Evolutionary conservation across 106 monocot genomes (phyloP), one percentile per base, ranked within the genome.

Genomic region (Gastrodia elata): DNA sequence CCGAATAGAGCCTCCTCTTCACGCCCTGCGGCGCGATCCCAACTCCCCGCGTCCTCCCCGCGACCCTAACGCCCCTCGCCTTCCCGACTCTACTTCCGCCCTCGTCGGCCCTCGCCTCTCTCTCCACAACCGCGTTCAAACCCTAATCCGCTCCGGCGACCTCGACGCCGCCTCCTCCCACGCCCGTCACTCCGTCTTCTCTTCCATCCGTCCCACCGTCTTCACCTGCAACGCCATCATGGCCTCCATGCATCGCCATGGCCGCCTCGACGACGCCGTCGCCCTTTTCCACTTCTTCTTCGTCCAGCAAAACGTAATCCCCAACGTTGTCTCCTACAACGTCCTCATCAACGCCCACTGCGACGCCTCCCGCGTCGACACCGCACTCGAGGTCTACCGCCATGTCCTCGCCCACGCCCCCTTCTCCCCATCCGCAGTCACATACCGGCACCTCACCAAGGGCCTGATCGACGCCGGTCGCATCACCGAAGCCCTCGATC

Each of bases 301-400:
- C 77, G 78, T 84, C 15, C 93, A 91, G 81, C 83, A 82, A 38
- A 80, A 82, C 70, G 85, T 93, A 68, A 79, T 98, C 16, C 97
- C 97, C 24, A 98, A 98, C 75, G 86, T 98, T 26, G 97, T 98
- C 64, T 93, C 93, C 35, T 98, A 98, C 68, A 98, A 98, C 68
- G 65, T 72, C 20, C 76, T 89, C 2, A 89, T 89, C 70, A 49
- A 74, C 58, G 79, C 83, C 22, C 73, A 81, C 67, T 89, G 81
- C 30, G 76, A 83, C n/a, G 79, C 90, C 46, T 77, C 83, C 34
- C 72, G 83, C 14, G 97, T 93, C 30, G 93, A 88, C 58, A 59
- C 71, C 38, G 93, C 84, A 16, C 75, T 98, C 38, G 79, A 75
- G 0, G 82, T 98, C 39, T 98, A 98, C 72, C 85, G 76, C 14